Evolutionary conservation across 129 eudicot genomes (phyloP), one percentile per base, ranked within the genome.

Genomic region (Pittosporum tobira): DNA sequence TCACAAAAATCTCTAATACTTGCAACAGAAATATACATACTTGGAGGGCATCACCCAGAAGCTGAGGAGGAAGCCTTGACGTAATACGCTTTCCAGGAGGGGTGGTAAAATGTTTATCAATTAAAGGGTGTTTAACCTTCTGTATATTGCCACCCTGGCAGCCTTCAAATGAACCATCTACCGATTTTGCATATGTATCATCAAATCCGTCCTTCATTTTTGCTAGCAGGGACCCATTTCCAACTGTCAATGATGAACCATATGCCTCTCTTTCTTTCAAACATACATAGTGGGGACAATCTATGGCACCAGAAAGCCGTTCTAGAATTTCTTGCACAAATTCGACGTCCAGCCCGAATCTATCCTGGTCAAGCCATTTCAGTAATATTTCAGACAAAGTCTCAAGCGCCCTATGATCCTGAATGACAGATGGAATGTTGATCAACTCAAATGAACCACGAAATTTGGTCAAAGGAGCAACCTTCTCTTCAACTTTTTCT

Each of bases 31-130:
- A 45, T 26, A 28, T 43, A 63, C 67, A 60, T 70, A 83, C 91
- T 80, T 79, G 81, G 67, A 83, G 69, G 51, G 72, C 74, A 64
- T 70, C 70, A 57, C 83, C 79, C 13, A 73, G 47, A 30, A 72
- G 58, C 57, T 24, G 45, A 49, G 74, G 67, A 40, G 80, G 71
- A 54, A 79, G 66, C 62, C 66, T 72, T 49, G 77, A 65, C 59
- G 69, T 58, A 22, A 83, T 61, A 48, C 65, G 59, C 42, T 65
- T 73, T 57, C 91, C 91, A 26, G 44, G 61, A 37, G 81, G 81
- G 40, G 68, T 64, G 40, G 68, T 64, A 51, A 53, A 34, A 63
- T 48, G 56, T 50, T 19, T 47, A 22, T 37, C 57, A 10, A 24
- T 27, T 9, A 57, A 30, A 61, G 48, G 63, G 61, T 78, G 69